Percentiles rank a stretch among this genome's conserved stretches.
Conservation (phyloP, 2,329 filamentous ascomycete species). For the Exophiala phaeomuriformis region DNA sequence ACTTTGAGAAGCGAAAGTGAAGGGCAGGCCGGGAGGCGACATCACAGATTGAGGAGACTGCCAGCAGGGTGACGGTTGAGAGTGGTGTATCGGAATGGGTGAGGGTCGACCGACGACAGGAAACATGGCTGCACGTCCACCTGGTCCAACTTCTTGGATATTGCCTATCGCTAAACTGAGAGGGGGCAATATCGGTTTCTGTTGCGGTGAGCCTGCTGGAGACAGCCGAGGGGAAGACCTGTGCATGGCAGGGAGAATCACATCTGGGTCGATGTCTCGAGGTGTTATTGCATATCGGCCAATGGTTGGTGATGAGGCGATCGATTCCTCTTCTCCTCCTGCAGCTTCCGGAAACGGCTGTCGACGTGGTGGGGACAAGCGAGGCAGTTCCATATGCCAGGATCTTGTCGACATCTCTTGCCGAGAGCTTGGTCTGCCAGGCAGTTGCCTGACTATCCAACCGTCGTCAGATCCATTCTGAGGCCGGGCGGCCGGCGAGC, state of each 20-base stretch:
- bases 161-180: constrained; percentile 36
- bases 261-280: constrained; percentile 29
- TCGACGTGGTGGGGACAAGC: background rate
- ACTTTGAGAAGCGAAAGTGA: constrained; percentile 28
- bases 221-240: constrained; percentile 32
- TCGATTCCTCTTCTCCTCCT: constrained; percentile 23
- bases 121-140: constrained; percentile 26
- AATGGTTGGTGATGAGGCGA: constrained; percentile 29
- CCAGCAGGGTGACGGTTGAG: constrained; percentile 31
- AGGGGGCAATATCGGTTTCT: constrained; percentile 36
- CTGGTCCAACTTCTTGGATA: constrained; percentile 29
- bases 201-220: constrained; percentile 32
- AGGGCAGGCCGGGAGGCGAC: constrained; percentile 33
- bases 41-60: constrained; percentile 34
- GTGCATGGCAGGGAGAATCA: constrained; percentile 36
- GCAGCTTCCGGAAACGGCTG: constrained; percentile 4
- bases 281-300: constrained; percentile 32
- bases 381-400: constrained; percentile 11
- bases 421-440: background rate
- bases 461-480: background rate
- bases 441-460: background rate
- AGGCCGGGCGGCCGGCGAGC: background rate
- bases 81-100: constrained; percentile 28
- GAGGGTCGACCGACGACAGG: constrained; percentile 27
- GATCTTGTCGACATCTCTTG: background rate